Evolutionary conservation across 768 basidiomycete genomes (phyloP).

Genomic region (Naganishia vishniacii): DNA sequence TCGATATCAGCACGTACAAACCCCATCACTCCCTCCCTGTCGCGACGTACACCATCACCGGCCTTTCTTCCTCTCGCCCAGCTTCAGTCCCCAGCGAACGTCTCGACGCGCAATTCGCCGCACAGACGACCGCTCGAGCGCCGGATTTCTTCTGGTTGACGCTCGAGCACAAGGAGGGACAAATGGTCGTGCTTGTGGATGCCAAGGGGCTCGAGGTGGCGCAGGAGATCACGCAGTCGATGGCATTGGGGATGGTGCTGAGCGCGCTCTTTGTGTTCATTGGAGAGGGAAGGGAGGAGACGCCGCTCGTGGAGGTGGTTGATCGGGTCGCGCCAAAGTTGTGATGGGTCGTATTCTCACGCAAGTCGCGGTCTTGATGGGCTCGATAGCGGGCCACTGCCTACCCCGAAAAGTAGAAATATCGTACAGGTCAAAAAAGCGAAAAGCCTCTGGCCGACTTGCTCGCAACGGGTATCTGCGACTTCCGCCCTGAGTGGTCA

Average conservation of each 20-base stretch:
- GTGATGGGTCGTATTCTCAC: no score
- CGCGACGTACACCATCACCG: neutral
- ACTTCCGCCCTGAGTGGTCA: no score
- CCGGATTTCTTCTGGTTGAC: neutral
- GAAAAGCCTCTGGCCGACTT: no score
- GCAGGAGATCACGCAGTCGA: neutral
- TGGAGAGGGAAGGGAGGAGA: neutral
- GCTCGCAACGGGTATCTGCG: no score
- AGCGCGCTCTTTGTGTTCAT: neutral
- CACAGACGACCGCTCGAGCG: neutral
- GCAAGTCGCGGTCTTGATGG: no score
- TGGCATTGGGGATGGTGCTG: neutral
- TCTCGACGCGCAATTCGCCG: neutral
- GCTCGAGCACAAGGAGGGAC: neutral
- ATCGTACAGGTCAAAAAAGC: no score
- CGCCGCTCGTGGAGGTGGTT: neutral
- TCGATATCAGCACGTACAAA: neutral
- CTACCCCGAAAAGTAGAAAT: no score
- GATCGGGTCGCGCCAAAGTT: neutral
- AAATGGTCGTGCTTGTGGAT: slow-evolving; percentile 9
- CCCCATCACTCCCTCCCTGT: no score
- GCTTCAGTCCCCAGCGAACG: neutral
- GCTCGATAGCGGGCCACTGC: no score
- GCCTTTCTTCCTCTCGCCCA: neutral
- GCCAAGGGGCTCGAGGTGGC: neutral